Conservation (phyloP, 164 flowering plant genomes). For the Euptelea pleiosperma region DNA sequence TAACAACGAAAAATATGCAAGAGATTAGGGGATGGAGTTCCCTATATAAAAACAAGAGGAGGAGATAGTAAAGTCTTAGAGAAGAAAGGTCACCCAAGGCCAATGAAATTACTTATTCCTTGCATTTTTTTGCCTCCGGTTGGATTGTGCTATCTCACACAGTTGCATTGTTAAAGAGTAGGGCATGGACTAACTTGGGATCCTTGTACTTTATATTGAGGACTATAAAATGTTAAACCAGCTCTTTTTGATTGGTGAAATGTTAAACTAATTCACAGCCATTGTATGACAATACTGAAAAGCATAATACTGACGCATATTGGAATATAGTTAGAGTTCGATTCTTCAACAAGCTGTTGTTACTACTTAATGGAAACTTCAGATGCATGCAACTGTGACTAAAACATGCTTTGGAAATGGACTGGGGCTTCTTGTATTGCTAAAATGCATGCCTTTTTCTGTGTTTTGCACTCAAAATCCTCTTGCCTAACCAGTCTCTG, state of each 20-base stretch:
- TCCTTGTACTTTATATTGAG: no score
- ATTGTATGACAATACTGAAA: no score
- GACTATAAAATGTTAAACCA: no score
- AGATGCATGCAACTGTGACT: neutral
- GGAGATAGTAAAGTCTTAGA: neutral
- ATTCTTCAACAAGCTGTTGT: conserved; percentile 1
- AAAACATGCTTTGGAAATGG: no score
- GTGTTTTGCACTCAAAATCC: neutral
- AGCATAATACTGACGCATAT: neutral
- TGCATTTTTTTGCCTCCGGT: no score
- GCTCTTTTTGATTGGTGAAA: no score
- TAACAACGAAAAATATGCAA: neutral
- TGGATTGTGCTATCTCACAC: no score
- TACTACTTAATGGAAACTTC: neutral
- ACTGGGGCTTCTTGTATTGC: neutral
- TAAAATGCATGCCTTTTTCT: neutral
- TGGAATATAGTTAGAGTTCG: neutral
- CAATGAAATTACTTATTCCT: neutral
- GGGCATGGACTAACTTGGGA: no score
- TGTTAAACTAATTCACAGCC: no score
- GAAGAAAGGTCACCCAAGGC: neutral
- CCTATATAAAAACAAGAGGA: neutral
- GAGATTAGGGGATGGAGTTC: neutral
- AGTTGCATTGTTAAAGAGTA: no score
- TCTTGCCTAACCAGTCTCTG: neutral